phyloP scores from a whole-genome alignment of 1,284 basidiomycete species.

The Microbotryum silenes-acaulis region DNA sequence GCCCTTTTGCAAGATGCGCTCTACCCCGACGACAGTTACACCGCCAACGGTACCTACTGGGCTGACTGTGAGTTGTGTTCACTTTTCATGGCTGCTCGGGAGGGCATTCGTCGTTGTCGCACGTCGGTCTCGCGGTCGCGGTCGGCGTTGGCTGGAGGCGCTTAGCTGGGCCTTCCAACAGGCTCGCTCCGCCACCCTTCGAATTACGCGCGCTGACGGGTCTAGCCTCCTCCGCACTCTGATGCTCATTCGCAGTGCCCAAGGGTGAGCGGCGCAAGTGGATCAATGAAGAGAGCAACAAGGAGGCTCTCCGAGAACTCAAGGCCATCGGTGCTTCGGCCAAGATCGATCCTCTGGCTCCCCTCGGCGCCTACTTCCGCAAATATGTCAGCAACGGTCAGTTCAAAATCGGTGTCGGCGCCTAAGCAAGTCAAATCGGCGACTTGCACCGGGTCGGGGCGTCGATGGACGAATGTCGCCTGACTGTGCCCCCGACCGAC shows the following conservation, averaged over 20 bases:
- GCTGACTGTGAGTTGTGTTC: constrained; percentile 31
- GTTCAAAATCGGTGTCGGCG: constrained; percentile 15
- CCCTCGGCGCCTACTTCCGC: constrained; percentile 44
- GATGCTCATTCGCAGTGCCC: constrained; percentile 33
- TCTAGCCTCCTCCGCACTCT: constrained; percentile 13
- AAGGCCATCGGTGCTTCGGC: constrained; percentile 45
- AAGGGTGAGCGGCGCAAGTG: constrained; percentile 38
- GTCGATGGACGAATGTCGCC: no score
- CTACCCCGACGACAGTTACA: constrained; percentile 35
- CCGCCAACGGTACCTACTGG: constrained; percentile 38
- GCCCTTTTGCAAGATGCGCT: constrained; percentile 12
- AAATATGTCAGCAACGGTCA: constrained; percentile 50
- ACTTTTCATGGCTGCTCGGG: no score
- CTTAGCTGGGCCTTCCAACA: no score
- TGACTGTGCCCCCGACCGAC: no score
- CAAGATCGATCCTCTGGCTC: constrained; percentile 46
- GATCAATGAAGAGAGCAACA: constrained; percentile 44
- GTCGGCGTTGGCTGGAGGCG: no score
- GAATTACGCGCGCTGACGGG: no score
- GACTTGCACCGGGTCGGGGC: no score
- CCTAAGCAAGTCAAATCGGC: neutral
- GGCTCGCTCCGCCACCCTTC: no score
- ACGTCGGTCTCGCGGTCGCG: no score
- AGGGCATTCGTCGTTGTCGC: no score
- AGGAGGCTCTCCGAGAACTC: constrained; percentile 45